Base-by-base conservation (phyloP, 139 green algal species). In the Micromonas commoda region DNA sequence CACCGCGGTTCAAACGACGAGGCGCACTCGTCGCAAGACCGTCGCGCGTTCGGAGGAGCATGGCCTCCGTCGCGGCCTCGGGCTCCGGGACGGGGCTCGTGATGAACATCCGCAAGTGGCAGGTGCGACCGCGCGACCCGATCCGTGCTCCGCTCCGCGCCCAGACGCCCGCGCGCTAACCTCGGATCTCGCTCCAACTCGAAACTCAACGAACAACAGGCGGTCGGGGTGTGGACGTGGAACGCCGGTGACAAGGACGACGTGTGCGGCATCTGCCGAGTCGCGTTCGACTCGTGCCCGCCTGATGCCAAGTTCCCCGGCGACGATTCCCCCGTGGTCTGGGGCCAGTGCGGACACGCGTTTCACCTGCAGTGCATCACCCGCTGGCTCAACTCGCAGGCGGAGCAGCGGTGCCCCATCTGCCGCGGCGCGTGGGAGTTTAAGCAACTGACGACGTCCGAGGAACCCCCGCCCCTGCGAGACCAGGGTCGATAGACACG, bases 341-440 rank as follows among this genome's bases (percentile, higher is more conserved):
- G 82, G 85, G 85, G 85, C 6, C 39, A 38, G 70, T 89, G 85
- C 72, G 75, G 34, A 16, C 85, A 89, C 68, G 77, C 85, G 28
- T 89, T 87, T 73, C 85, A 89, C 77, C 73, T 89, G 34, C 85
- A 86, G 76, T 89, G 85, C 80, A 89, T 89, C 74, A 77, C 84
- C 34, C 85, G 87, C 71, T 89, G 85, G 85, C 26, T 89, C 45
- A 80, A 77, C 66, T 74, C 71, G 64, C 79, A 86, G 74, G 38
- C 63, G 45, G 73, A 81, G 32, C 84, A 77, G 28, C 64, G 79
- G 52, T 89, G 85, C 71, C 85, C 85, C 3, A 86, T 89, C 52
- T 89, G 85, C 73, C 76, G 85, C n/a, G n/a, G 64, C 24, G 39
- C 45, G 37, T 83, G 78, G 78, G 70, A 83, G 78, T 83, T 83